Percentiles rank a stretch among this genome's conserved stretches.
phyloP scores from a whole-genome alignment of 768 basidiomycete species.

The Sporobolomyces phaffii region DNA sequence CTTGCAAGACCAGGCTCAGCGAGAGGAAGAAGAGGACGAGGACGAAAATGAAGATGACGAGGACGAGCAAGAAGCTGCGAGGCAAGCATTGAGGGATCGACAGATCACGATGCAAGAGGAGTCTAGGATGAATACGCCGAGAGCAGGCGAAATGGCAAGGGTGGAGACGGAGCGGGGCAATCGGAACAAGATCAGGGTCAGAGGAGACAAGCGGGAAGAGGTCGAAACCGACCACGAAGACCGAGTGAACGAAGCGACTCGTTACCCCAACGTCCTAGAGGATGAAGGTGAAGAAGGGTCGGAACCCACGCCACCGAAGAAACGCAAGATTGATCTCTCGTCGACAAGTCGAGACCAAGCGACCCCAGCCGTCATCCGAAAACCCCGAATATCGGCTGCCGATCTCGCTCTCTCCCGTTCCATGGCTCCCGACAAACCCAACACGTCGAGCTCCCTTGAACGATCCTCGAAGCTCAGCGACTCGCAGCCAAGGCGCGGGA shows the following conservation, averaged over 20 bases:
- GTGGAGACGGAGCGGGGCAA: neutral
- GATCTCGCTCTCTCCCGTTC: conserved; percentile 8
- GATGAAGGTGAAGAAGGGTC: neutral
- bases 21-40: neutral
- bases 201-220: neutral
- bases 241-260: neutral
- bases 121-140: neutral
- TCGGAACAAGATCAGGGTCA: neutral
- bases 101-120: too few species aligned
- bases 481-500: too few species aligned
- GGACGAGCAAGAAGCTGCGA: neutral
- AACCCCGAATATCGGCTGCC: conserved; percentile 13
- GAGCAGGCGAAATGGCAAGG: neutral
- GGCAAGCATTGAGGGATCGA: neutral
- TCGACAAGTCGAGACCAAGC: too few species aligned
- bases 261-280: too few species aligned
- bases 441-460: neutral
- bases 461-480: too few species aligned
- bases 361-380: neutral
- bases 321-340: neutral
- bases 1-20: neutral
- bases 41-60: neutral
- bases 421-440: neutral
- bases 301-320: conserved; percentile 4
- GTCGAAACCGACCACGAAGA: neutral